These are phyloP conservation scores for Phialemonium atrogriseum DNA, from an alignment of 2,329 filamentous ascomycete species.

Conservation along the genomic window DNA sequence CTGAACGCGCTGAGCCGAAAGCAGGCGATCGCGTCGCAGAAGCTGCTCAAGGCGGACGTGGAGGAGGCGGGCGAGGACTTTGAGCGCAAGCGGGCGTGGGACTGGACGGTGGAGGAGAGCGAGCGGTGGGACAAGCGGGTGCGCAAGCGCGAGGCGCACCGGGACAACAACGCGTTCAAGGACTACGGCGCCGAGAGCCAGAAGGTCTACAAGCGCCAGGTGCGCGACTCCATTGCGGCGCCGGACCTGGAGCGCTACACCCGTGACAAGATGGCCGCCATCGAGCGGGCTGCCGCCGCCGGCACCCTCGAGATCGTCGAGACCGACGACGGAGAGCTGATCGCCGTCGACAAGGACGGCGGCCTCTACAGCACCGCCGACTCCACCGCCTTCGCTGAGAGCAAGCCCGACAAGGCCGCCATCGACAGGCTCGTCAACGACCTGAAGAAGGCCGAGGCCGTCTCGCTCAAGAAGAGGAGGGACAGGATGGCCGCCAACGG, in stretches of 20 bases:
- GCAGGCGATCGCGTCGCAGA: conserved; percentile 81
- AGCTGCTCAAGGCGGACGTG: conserved; percentile 85
- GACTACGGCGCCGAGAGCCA: conserved; percentile 82
- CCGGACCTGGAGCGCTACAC: conserved; percentile 81
- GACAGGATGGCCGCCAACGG: conserved; percentile 71
- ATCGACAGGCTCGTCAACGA: conserved; percentile 84
- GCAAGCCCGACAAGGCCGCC: conserved; percentile 78
- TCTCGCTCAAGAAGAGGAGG: conserved; percentile 74
- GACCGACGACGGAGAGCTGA: conserved; percentile 88
- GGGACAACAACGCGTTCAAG: conserved; percentile 81
- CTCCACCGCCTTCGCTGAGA: conserved; percentile 70
- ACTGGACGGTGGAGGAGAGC: conserved; percentile 93
- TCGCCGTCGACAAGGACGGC: conserved; percentile 86
- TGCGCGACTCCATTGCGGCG: conserved; percentile 63
- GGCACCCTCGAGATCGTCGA: conserved; percentile 90
- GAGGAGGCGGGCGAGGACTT: conserved; percentile 84
- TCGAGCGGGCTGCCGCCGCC: conserved; percentile 75
- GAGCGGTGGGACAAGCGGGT: conserved; percentile 89
- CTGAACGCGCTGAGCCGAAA: conserved; percentile 75
- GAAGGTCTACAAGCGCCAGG: conserved; percentile 89
- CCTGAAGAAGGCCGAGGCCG: conserved; percentile 80
- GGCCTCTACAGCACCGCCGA: conserved; percentile 87
- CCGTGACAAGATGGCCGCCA: conserved; percentile 72
- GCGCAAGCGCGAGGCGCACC: conserved; percentile 73
- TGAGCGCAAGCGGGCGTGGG: conserved; percentile 96